Percentiles rank a stretch among this genome's conserved stretches.
Evolutionary conservation across 169 alveolate species (phyloP).

Genomic region (Plasmodium gonderi): DNA sequence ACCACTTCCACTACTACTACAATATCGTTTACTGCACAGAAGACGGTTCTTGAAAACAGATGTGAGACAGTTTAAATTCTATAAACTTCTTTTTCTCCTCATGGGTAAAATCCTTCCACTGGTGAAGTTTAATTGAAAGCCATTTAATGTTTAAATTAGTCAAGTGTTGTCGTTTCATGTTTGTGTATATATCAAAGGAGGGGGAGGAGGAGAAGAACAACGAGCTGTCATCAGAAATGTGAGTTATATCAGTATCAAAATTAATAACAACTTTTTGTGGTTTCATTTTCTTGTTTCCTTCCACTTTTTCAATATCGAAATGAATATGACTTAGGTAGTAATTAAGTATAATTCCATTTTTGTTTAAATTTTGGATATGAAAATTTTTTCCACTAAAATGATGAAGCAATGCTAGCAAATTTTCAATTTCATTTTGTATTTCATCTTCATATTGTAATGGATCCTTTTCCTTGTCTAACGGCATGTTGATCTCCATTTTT

Average conservation of each 20-base stretch:
- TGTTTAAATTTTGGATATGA: not conserved
- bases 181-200: constrained; percentile 48
- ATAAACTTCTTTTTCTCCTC: constrained; percentile 36
- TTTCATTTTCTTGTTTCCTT: not conserved
- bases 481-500: not conserved
- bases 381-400: not conserved
- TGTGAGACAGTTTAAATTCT: not conserved
- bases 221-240: not conserved
- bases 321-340: constrained; percentile 32
- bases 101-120: constrained; percentile 35
- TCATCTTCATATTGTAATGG: not conserved
- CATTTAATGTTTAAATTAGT: constrained; percentile 26
- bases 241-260: constrained; percentile 4
- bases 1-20: too few species aligned
- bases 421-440: not conserved
- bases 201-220: too few species aligned
- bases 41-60: not conserved
- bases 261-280: constrained; percentile 1
- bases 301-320: not conserved
- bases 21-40: not conserved
- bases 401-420: not conserved
- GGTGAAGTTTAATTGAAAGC: not conserved
- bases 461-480: not conserved
- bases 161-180: constrained; percentile 51
- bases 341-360: not conserved